Evolutionary conservation across 202 grass and related monocot species (phyloP), one percentile per base, ranked within the genome.

Genomic region (Panicum hallii): DNA sequence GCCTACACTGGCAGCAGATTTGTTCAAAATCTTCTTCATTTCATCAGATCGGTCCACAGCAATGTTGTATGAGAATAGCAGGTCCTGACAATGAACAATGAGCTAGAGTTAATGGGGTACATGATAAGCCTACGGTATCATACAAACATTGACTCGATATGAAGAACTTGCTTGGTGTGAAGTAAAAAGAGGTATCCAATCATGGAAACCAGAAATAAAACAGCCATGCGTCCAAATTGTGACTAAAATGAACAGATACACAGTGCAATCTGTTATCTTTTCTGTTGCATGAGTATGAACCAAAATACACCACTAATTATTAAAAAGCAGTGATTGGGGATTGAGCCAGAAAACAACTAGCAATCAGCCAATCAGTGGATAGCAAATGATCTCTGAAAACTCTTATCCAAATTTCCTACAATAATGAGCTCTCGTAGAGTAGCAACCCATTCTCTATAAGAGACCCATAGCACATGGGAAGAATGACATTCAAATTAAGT

Each of bases 1-100:
- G 63, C 91, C 93, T 68, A 99, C 97, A 75, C 97, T 99, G 68
- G 90, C 91, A 30, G 93, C 97, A 91, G 93, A 99, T 97, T 97
- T 99, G 73, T 92, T 85, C 64, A 99, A 43, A 88, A 87, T 79
- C 76, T 92, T 97, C 92, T 86, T 97, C 91, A 94, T 92, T 75
- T 99, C 93, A 30, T 97, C 91, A 22, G 93, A 90, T 78, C 97
- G 84, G 85, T 97, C 93, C 72, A 99, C 90, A 7, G 97, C 93
- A 81, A 99, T 97, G 47, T 97, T 97, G 74, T 94, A 97, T 3
- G 93, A 93, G 85, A 97, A 94, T 16, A 96, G 86, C 45, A 99
- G 83, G 14, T 94, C 93, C 91, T 93, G 28, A 86, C 1, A 84
- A 85, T 50, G 20, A 69, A 88, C 67, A 26, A 50, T 38, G 50